A percentile compares a stretch with the other conserved stretches of the same genome.
These are phyloP conservation scores for Lactarius deliciosus DNA, from an alignment of 768 basidiomycete species.

Conservation along the genomic window DNA sequence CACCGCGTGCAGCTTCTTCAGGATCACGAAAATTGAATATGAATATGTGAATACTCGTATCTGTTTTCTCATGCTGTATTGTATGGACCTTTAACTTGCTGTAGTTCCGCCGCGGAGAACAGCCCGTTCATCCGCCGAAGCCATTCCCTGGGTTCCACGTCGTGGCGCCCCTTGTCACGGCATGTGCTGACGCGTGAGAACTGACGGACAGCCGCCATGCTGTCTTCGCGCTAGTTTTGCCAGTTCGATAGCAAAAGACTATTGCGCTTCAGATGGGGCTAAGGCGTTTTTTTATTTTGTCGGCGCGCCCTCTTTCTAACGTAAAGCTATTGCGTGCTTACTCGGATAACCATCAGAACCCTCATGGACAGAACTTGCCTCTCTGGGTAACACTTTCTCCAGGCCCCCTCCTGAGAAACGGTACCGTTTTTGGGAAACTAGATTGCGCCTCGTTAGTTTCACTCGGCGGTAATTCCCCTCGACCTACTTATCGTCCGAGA, in stretches of 20 bases:
- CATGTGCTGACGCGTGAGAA: conserved; percentile 27
- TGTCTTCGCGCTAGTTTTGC: conserved; percentile 27
- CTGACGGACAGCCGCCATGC: conserved; percentile 19
- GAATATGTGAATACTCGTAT: conserved; percentile 18
- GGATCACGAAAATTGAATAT: conserved; percentile 22
- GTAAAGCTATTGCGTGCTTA: conserved; percentile 22
- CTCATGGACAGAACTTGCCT: conserved; percentile 22
- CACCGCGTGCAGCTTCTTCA: conserved; percentile 10
- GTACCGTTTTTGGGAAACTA: conserved; percentile 11
- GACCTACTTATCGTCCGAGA: conserved; percentile 22
- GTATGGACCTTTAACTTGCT: neutral
- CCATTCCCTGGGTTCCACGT: conserved; percentile 26
- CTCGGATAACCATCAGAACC: conserved; percentile 30
- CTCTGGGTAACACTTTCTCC: conserved; percentile 23
- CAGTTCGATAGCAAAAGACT: conserved; percentile 27
- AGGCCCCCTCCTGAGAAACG: conserved; percentile 22
- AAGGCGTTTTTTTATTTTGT: conserved; percentile 24
- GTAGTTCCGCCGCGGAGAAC: conserved; percentile 17
- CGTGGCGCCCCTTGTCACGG: conserved; percentile 27
- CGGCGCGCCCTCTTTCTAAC: conserved; percentile 23
- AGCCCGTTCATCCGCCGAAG: conserved; percentile 25
- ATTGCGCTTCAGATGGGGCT: conserved; percentile 25
- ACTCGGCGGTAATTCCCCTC: conserved; percentile 22
- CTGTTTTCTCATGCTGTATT: conserved; percentile 8
- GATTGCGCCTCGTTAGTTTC: conserved; percentile 11